Percentiles rank a stretch among this genome's conserved stretches.
Conservation (phyloP, 306 rosid genomes). For the cucumber (Cucumis sativus) region Cucumber_9930_V3 NC_026658.2:14181001-14181500, state of each 20-base stretch:
- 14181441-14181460: neutral
- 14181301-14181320: slow-evolving; percentile 99
- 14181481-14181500: neutral
- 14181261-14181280: slow-evolving; percentile 96
- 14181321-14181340: slow-evolving; percentile 96
- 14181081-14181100: neutral
- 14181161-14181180: slow-evolving; percentile 85
- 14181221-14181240: slow-evolving; percentile 88
- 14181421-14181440: neutral
- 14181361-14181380: slow-evolving; percentile 79
- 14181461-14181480: neutral
- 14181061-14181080: neutral
- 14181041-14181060: neutral
- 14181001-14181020: neutral
- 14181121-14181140: slow-evolving; percentile 3
- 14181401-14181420: neutral
- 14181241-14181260: slow-evolving; percentile 98
- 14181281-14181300: slow-evolving; percentile 99
- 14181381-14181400: neutral
- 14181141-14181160: slow-evolving; percentile 64
- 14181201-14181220: slow-evolving; percentile 88
- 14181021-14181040: neutral
- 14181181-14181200: slow-evolving; percentile 76
- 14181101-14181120: neutral
- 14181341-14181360: slow-evolving; percentile 98